A percentile compares a stretch with the other conserved stretches of the same genome.
phyloP scores from a whole-genome alignment of 2,329 filamentous ascomycete genomes.

The Orbilia brochopaga region DNA sequence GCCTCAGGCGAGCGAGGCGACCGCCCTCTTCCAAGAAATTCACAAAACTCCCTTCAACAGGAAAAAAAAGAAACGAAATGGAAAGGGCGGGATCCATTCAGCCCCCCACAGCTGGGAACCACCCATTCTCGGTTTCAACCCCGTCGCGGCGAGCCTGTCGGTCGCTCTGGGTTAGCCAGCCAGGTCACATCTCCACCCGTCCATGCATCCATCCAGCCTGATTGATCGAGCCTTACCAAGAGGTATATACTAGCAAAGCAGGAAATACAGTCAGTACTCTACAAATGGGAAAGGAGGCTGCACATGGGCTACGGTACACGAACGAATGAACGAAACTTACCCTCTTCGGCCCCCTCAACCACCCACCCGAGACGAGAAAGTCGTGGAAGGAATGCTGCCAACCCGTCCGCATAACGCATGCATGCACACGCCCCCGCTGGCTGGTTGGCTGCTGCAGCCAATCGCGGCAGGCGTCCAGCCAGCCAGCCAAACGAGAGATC shows the following conservation, averaged over 20 bases:
- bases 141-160: background rate
- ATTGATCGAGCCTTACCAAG: too few relatives aligned
- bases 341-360: too few relatives aligned
- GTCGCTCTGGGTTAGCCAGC: background rate
- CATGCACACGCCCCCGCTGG: background rate
- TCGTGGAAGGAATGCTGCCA: background rate
- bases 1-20: too few relatives aligned
- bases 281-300: background rate
- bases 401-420: background rate
- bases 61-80: constrained; percentile 8
- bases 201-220: background rate
- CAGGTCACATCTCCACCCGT: background rate
- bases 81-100: constrained; percentile 8
- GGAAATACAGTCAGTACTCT: too few relatives aligned
- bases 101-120: constrained; percentile 2
- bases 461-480: background rate
- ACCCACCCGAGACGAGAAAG: background rate
- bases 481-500: background rate
- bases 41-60: background rate
- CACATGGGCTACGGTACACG: background rate
- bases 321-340: too few relatives aligned
- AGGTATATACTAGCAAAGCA: too few relatives aligned
- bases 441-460: background rate
- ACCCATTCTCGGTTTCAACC: background rate
- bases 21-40: background rate